Evolutionary conservation across 2,329 filamentous ascomycete species (phyloP), one percentile per base, ranked within the genome.

Genomic region (Colletotrichum cereale): DNA sequence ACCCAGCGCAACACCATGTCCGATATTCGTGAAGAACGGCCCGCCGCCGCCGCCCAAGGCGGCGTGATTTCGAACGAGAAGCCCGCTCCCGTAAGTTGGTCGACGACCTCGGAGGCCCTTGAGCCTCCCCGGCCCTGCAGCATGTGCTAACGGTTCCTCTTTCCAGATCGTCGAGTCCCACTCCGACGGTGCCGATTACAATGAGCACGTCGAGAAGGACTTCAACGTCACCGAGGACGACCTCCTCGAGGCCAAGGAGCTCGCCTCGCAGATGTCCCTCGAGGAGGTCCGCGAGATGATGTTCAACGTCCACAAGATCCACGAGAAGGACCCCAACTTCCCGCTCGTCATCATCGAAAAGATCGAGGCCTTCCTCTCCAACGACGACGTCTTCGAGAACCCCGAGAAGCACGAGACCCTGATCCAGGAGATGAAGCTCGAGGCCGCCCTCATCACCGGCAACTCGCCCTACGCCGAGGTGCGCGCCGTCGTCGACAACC

Each of bases 151-250:
- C 16, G 12, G 5, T 2, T n/a, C 26, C 42, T n/a, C 29, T 47
- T 47, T 12, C 2, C 44, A 71, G 66, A 29, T 58, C 48, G 63
- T 70, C 56, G 67, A 73, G 4, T 26, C 48, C 16, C 42, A 66
- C n/a, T 44, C 62, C 21, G 71, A 71, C 12, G 58, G 62, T 2
- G 36, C 50, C 21, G 70, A 66, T 2, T 66, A 60, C 24, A 53
- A 71, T n/a, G 50, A 42, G 44, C 61, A 66, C 61, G 71, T 66
- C n/a, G 65, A 70, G 66, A 75, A 62, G 29, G 75, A 75, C 44
- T 55, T 85, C 66, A 84, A 85, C 72, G 83, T 84, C 40, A 85
- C 84, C 57, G 83, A 85, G 74, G 80, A 84, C 57, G 84, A 86
- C 72, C 78, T 86, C 11, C 80, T 83, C 65, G 82, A 86, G 75